Evolutionary conservation across 495 filamentous ascomycete genomes (phyloP), one percentile per base, ranked within the genome.

Genomic region (Margaritispora aquatica): DNA sequence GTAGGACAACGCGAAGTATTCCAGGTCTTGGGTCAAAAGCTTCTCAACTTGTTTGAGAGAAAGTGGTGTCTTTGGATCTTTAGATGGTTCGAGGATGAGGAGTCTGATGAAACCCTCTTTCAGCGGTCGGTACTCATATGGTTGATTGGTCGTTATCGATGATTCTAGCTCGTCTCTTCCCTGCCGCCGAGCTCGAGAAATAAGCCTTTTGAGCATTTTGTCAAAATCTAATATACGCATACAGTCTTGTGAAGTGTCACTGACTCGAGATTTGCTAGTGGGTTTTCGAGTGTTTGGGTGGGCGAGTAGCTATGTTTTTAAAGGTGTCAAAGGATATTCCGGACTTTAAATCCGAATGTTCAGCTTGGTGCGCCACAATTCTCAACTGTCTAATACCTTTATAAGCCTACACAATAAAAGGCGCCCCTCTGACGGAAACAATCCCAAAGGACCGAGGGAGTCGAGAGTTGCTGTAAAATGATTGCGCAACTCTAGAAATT

Each of bases 1-100:
- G 21, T 58, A 58, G 10, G 55, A 58, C 26, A 58, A 38, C 24
- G 55, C 55, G 8, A 26, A 34, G 44, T 58, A 58, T 17, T 27
- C 50, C 15, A 29, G 24, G 17, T 52, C 24, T n/a, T 7, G 21
- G 21, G 24, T 17, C 17, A 52, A 20, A 52, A 17, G 21, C 23
- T 7, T 20, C n/a, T 52, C 50, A 27, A 52, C 24, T 21, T 27
- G 50, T 26, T 27, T 27, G 24, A 26, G 27, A 7, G 24, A 29
- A 52, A 52, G 22, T 52, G 22, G 22, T 15, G 7, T 26, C 19
- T 13, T 29, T 52, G 24, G 24, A 27, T 52, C 15, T 26, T 52
- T 20, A 29, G 50, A 10, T 52, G 24, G 24, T 17, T 52, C 15
- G 7, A 52, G 50, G 21, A 27, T 26, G 23, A 52, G 24, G 7